Evolutionary conservation across 2,329 filamentous ascomycete species (phyloP).

Genomic region (Sarocladium oryzae): DNA sequence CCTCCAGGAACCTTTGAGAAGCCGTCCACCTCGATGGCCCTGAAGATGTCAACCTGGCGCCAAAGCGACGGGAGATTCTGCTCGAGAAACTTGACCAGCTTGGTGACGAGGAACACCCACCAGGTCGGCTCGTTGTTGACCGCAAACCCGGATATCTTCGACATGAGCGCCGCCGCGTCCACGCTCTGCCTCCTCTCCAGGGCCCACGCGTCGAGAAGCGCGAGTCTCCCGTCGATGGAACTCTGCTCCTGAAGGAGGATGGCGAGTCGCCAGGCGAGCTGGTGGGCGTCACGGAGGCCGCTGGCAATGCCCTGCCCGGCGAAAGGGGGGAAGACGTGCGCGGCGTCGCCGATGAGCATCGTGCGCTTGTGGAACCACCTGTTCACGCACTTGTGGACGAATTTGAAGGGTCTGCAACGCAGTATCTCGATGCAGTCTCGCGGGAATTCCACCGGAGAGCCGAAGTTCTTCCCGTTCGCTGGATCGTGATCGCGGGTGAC

Average conservation of each 20-base stretch:
- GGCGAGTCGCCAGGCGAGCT: constrained; percentile 26
- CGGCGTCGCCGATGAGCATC: constrained; percentile 41
- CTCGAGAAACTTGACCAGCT: neutral
- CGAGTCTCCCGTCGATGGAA: neutral
- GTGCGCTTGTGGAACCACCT: constrained; percentile 35
- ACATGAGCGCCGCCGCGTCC: neutral
- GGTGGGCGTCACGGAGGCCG: constrained; percentile 27
- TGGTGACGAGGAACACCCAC: neutral
- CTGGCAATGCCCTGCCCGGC: constrained; percentile 30
- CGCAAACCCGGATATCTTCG: neutral
- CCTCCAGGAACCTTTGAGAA: neutral
- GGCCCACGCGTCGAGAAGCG: neutral
- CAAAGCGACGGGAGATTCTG: neutral
- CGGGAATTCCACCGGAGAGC: neutral
- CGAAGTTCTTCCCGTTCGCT: neutral
- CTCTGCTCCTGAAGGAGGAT: neutral
- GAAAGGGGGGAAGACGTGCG: constrained; percentile 44
- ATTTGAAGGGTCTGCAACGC: constrained; percentile 35
- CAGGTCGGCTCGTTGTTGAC: neutral
- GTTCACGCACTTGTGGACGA: constrained; percentile 39
- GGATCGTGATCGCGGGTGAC: neutral
- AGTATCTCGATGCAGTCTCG: constrained; percentile 38
- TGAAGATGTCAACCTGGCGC: neutral
- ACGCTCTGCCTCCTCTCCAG: neutral
- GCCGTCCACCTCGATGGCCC: neutral